Percentiles rank a stretch among this genome's conserved stretches.
Evolutionary conservation across 2,329 filamentous ascomycete species (phyloP).

Genomic region (Nemania sp.): DNA sequence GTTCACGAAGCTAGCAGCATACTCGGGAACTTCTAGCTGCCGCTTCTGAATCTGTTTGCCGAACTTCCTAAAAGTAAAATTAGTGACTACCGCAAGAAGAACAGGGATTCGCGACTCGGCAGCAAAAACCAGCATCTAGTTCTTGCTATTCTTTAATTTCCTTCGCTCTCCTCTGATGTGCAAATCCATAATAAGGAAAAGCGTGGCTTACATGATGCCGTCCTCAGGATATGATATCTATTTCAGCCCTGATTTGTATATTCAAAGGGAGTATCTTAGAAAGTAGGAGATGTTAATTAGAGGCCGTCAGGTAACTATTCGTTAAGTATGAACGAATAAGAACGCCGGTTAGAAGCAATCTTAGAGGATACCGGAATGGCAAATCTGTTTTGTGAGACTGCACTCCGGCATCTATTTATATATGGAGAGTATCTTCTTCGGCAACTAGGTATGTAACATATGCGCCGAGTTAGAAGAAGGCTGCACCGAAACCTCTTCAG

Average conservation of each 20-base stretch:
- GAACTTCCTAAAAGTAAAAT: slow-evolving; percentile 79
- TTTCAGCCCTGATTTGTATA: background rate
- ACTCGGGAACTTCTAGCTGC: slow-evolving; percentile 98
- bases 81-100: background rate
- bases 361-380: slow-evolving; percentile 10
- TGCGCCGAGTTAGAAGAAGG: slow-evolving; percentile 17
- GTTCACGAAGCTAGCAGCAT: slow-evolving; percentile 98
- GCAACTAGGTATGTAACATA: slow-evolving; percentile 19
- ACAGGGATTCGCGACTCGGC: background rate
- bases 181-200: background rate
- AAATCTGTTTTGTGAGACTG: too few species aligned
- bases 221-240: slow-evolving; percentile 6
- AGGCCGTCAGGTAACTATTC: slow-evolving; percentile 14
- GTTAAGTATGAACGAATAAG: slow-evolving; percentile 24
- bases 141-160: background rate
- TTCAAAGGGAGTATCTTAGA: background rate
- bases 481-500: background rate
- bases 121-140: slow-evolving; percentile 9
- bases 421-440: slow-evolving; percentile 8
- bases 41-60: slow-evolving; percentile 99
- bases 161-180: background rate
- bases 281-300: background rate
- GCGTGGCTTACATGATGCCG: slow-evolving; percentile 39
- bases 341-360: slow-evolving; percentile 26
- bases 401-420: slow-evolving; percentile 29